Conservation (phyloP, 164 flowering plant genomes). For the Stephania yunnanensis region DNA sequence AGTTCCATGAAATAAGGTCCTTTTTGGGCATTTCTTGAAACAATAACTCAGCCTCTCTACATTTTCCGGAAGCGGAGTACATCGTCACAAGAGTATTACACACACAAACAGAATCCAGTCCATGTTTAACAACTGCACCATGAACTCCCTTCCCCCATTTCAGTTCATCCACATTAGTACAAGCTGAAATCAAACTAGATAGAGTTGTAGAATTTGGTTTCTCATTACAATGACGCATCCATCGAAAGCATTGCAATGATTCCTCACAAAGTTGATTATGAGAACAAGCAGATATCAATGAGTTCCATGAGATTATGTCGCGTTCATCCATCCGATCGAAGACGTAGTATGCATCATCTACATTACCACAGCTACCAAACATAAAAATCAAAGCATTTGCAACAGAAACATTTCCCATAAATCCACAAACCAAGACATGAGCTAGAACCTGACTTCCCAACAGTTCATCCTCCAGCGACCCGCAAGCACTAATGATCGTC, state of each 20-base stretch:
- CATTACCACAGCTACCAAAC: slow-evolving; percentile 49
- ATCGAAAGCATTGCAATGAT: slow-evolving; percentile 37
- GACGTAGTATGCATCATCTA: slow-evolving; percentile 40
- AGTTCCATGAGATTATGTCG: slow-evolving; percentile 86
- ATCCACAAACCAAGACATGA: slow-evolving; percentile 49
- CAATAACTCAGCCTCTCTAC: slow-evolving; percentile 35
- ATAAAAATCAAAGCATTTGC: slow-evolving; percentile 62
- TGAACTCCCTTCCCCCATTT: slow-evolving; percentile 69
- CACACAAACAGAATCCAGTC: slow-evolving; percentile 45
- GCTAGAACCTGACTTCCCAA: slow-evolving; percentile 67
- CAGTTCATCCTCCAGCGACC: slow-evolving; percentile 38
- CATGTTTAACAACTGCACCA: slow-evolving; percentile 42
- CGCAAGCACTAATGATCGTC: slow-evolving; percentile 53
- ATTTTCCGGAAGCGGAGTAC: slow-evolving; percentile 58
- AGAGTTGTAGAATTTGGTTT: slow-evolving; percentile 49
- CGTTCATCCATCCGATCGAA: slow-evolving; percentile 52
- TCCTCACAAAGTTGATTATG: slow-evolving; percentile 40
- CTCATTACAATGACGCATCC: slow-evolving; percentile 45
- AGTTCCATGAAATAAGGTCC: slow-evolving; percentile 79
- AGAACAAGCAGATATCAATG: slow-evolving; percentile 54
- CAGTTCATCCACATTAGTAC: slow-evolving; percentile 38
- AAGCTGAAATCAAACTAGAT: slow-evolving; percentile 49
- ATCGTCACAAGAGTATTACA: slow-evolving; percentile 61
- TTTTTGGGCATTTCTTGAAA: slow-evolving; percentile 48
- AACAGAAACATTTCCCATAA: slow-evolving; percentile 47